Base-by-base conservation (phyloP, 1,284 basidiomycete genomes). In the Spongispora temasekensis region DNA sequence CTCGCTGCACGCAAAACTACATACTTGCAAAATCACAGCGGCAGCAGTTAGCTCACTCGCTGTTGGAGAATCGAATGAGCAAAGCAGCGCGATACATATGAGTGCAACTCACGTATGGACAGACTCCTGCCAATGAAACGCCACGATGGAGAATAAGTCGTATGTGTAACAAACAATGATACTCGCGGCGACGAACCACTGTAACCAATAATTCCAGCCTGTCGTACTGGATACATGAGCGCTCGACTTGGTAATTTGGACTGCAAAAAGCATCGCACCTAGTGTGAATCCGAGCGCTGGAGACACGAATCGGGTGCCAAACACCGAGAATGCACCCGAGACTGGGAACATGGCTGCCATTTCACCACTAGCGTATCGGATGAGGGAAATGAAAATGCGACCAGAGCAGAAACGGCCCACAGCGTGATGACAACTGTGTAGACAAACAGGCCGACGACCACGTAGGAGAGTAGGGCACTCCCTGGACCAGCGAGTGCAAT, bases 181-280 rank as follows among this genome's bases (percentile, higher is more conserved):
- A n/a, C n/a, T n/a, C n/a, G n/a, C n/a, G n/a, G n/a, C n/a, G n/a
- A 66, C 73, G 55, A 19, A 82, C 79, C 83, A 83, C 67, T 82
- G 81, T n/a, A 83, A 67, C 79, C 81, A 84, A 62, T 84, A 82
- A 68, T 80, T 83, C 81, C 82, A 79, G 0, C 79, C 82, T 83
- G 48, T 51, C n/a, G 28, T 21, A 37, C 17, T 1, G 54, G 27
- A 9, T 3, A 5, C 5, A 48, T 62, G 53, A 68, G 53, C 10
- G 23, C 4, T n/a, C 53, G 15, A 19, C 34, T 3, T n/a, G n/a
- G n/a, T n/a, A n/a, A 37, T 31, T 17, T 13, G 31, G 23, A 35
- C 8, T 8, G 6, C 13, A 23, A 31, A 3, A 2, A 13, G 61
- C 5, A 19, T 27, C 46, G n/a, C 25, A 48, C 81, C 81, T 30